phyloP scores from a whole-genome alignment of 257 asterid species.

The Gentiana straminea region DNA sequence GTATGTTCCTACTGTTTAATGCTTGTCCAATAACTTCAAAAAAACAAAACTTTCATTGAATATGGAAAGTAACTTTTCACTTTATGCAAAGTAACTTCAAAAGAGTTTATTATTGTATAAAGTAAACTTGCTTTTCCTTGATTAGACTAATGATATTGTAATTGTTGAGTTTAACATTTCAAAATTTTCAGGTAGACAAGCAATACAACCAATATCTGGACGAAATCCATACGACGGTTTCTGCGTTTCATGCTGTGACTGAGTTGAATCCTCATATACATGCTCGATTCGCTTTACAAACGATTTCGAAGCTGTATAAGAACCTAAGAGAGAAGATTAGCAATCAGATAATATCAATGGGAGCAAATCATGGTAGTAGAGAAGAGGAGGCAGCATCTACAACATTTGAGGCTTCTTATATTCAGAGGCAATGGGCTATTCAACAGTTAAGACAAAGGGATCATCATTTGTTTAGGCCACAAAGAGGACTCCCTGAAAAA shows the following conservation, averaged over 20 bases:
- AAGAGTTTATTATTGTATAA: too few relatives aligned
- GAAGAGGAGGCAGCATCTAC: constrained; percentile 32
- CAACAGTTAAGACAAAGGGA: constrained; percentile 76
- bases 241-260: constrained; percentile 75
- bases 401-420: constrained; percentile 40
- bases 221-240: constrained; percentile 66
- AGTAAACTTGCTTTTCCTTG: too few relatives aligned
- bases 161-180: too few relatives aligned
- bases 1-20: constrained; percentile 23
- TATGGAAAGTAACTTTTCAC: too few relatives aligned
- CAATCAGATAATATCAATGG: constrained; percentile 56
- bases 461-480: constrained; percentile 85
- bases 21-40: not conserved
- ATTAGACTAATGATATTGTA: too few relatives aligned
- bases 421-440: constrained; percentile 77
- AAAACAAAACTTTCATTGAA: too few relatives aligned
- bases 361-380: constrained; percentile 21
- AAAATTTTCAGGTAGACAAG: constrained; percentile 51
- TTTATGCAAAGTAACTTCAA: too few relatives aligned
- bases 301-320: constrained; percentile 52
- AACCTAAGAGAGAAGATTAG: constrained; percentile 65
- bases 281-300: constrained; percentile 68
- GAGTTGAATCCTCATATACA: constrained; percentile 70
- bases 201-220: constrained; percentile 71
- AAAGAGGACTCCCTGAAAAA: constrained; percentile 86